Evolutionary conservation across 495 filamentous ascomycete species (phyloP).

Genomic region (Niebla homalea): DNA sequence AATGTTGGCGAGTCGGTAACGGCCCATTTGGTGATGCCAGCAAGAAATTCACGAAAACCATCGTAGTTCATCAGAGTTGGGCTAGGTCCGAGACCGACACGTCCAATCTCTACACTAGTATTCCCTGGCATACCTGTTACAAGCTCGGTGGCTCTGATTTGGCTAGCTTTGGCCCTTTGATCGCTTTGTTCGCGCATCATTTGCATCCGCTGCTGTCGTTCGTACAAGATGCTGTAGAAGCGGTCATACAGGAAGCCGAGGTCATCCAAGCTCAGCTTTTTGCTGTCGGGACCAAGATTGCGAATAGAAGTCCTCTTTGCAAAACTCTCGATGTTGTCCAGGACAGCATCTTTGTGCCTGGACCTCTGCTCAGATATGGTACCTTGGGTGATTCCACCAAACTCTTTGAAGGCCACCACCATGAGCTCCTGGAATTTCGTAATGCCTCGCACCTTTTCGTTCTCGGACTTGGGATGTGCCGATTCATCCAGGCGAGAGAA

Average conservation of each 20-base stretch:
- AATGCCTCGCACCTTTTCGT: constrained; percentile 80
- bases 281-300: constrained; percentile 91
- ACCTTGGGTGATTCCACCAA: constrained; percentile 83
- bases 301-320: constrained; percentile 92
- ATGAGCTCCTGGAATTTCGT: constrained; percentile 95
- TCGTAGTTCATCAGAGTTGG: constrained; percentile 90
- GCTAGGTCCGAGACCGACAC: constrained; percentile 82
- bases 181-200: constrained; percentile 64
- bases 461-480: constrained; percentile 87
- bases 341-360: constrained; percentile 82
- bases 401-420: constrained; percentile 98
- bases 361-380: constrained; percentile 79
- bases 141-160: constrained; percentile 38
- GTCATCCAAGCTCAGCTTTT: constrained; percentile 71
- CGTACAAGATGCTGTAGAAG: constrained; percentile 83
- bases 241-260: constrained; percentile 81
- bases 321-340: constrained; percentile 92
- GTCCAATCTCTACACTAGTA: constrained; percentile 50
- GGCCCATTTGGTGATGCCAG: constrained; percentile 81
- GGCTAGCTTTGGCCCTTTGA: constrained; percentile 44
- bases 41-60: constrained; percentile 85
- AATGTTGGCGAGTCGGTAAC: constrained; percentile 62
- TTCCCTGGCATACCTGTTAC: constrained; percentile 32
- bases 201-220: constrained; percentile 69
- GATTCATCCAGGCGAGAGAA: constrained; percentile 89